These are phyloP conservation scores for Dendrobium catenatum DNA, from an alignment of 106 monocot species.

Conservation along the genomic window DNA sequence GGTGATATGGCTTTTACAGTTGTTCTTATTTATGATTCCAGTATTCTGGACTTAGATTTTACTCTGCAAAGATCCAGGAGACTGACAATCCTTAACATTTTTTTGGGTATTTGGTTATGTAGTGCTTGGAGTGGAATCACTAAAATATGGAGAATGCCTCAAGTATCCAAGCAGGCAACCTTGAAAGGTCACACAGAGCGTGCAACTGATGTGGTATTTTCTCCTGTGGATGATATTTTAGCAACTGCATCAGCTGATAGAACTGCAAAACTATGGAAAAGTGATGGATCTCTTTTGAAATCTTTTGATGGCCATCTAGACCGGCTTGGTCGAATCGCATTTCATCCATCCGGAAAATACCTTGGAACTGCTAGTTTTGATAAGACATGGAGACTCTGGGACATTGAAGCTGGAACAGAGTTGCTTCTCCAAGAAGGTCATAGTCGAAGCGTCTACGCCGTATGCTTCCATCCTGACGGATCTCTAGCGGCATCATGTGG, in stretches of 20 bases:
- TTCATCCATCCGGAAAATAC: conserved; percentile 93
- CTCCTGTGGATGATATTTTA: conserved; percentile 57
- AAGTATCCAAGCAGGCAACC: conserved; percentile 46
- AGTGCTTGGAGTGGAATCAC: conserved; percentile 82
- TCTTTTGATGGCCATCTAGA: conserved; percentile 81
- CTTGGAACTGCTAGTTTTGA: conserved; percentile 93
- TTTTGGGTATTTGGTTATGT: neutral
- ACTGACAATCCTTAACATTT: neutral
- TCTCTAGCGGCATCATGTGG: conserved; percentile 90
- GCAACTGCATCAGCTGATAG: conserved; percentile 89
- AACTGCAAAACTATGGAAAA: conserved; percentile 83
- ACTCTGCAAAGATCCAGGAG: neutral
- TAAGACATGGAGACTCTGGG: conserved; percentile 98
- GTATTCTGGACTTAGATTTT: neutral
- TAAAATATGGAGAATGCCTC: conserved; percentile 92
- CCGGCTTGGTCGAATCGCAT: conserved; percentile 78
- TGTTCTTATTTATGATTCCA: neutral
- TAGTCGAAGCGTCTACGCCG: conserved; percentile 74
- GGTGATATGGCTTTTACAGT: neutral
- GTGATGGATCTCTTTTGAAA: conserved; percentile 50
- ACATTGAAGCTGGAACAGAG: conserved; percentile 67
- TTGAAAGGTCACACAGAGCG: conserved; percentile 87
- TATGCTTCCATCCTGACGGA: conserved; percentile 91
- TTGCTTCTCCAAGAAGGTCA: conserved; percentile 93
- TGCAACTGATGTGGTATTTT: conserved; percentile 85